Percentiles rank a stretch among this genome's conserved stretches.
Conservation (phyloP, 441 rosid genomes). For the Pelargonium australe region DNA sequence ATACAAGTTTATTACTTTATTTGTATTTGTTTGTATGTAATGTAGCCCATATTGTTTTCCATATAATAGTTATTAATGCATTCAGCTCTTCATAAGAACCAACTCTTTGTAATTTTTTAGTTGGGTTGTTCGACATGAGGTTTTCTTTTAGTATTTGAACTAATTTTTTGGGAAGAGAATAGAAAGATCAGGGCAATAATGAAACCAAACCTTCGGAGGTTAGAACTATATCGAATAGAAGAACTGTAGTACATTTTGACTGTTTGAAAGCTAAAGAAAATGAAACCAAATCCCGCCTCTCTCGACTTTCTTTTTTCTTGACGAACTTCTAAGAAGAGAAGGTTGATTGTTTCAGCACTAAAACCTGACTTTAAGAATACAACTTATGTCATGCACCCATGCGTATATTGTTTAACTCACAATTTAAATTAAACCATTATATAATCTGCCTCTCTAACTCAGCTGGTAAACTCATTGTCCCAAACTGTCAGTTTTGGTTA, state of each 20-base stretch:
- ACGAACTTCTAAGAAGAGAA: too few relatives aligned
- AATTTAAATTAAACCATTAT: neutral
- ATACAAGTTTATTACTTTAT: neutral
- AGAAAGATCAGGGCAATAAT: neutral
- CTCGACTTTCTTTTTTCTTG: too few relatives aligned
- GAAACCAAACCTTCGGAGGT: neutral
- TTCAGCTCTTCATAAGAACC: neutral
- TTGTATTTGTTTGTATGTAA: too few relatives aligned
- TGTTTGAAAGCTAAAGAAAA: too few relatives aligned
- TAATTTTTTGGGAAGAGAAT: neutral
- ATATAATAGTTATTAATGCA: too few relatives aligned
- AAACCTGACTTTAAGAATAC: too few relatives aligned
- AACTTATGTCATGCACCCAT: too few relatives aligned
- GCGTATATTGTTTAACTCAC: neutral
- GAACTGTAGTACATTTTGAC: neutral
- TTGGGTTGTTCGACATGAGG: neutral
- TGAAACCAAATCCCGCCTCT: too few relatives aligned
- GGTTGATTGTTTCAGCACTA: too few relatives aligned
- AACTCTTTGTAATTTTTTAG: neutral
- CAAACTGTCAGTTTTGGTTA: neutral
- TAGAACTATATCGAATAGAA: neutral
- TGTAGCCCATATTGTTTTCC: neutral
- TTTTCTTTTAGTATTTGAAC: neutral
- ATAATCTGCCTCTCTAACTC: neutral
- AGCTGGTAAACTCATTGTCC: neutral